phyloP scores from a whole-genome alignment of 805 yeast genomes.

The Kodamaea kaohsiungensis region DNA sequence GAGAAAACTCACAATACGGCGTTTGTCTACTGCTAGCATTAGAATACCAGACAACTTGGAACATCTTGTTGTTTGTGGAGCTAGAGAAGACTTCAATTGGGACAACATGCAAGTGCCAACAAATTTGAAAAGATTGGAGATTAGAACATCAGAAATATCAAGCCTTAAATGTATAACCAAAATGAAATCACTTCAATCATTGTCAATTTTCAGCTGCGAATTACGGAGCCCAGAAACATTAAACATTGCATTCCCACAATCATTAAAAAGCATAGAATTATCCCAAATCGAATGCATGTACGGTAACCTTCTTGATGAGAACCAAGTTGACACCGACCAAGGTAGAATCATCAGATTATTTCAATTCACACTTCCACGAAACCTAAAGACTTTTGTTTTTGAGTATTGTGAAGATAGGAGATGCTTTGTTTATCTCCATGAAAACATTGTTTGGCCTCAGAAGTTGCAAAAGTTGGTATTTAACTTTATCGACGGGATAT shows the following conservation, averaged over 20 bases:
- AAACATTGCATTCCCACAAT: neutral
- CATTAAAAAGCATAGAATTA: neutral
- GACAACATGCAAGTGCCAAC: neutral
- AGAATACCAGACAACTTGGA: neutral
- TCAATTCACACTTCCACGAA: neutral
- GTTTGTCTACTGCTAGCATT: neutral
- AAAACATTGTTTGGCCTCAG: neutral
- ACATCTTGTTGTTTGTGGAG: neutral
- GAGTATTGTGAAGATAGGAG: constrained; percentile 1
- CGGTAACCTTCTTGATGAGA: neutral
- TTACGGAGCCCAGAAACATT: neutral
- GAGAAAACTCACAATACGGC: neutral
- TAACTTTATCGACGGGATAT: neutral
- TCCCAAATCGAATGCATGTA: neutral
- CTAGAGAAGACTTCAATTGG: neutral
- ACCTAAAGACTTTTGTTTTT: neutral
- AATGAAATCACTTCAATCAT: neutral
- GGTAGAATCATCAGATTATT: neutral
- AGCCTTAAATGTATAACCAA: neutral
- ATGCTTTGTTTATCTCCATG: neutral
- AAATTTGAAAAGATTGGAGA: neutral
- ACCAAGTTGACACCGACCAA: neutral
- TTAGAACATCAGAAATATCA: neutral
- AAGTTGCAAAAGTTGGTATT: neutral
- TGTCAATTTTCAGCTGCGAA: neutral